Evolutionary conservation across 176 grass and related monocot species (phyloP), one percentile per base, ranked within the genome.

Genomic region (Canna indica): DNA sequence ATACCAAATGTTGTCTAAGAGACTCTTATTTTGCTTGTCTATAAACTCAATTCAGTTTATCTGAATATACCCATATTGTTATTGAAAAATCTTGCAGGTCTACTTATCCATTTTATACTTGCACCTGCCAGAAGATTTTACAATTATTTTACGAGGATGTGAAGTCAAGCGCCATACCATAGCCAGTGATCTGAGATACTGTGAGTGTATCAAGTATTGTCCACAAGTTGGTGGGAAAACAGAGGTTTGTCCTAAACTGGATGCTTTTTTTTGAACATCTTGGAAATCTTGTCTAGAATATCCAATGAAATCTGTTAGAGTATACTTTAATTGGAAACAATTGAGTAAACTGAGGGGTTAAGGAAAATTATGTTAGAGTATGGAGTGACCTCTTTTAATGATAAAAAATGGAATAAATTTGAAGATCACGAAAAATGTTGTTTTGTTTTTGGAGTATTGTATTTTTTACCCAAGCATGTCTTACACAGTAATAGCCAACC

Each of bases 201-300:
- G n/a, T 3, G 75, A 91, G 79, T 91, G 88, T 39, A 77, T 91
- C 74, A 77, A 4, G 83, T 91, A 91, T 87, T 77, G 62, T 66
- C 88, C 88, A 73, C 73, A 87, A 58, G 83, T 86, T 76, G 71
- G 84, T 67, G 59, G 8, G 74, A 73, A n/a, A 28, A 38, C 11
- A 52, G 81, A 85, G 84, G 88, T 91, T 75, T 81, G 73, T 84
- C 14, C 3, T 50, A 50, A 50, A 18, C 16, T 50, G 0, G 18
- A 50, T 50, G 47, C n/a, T n/a, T n/a, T n/a, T n/a, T n/a, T n/a
- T n/a, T n/a, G n/a, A n/a, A n/a, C n/a, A n/a, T n/a, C n/a, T n/a
- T n/a, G n/a, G n/a, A n/a, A n/a, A n/a, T n/a, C n/a, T n/a, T n/a
- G n/a, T n/a, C n/a, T n/a, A n/a, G n/a, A n/a, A n/a, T n/a, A n/a